A percentile compares a stretch with the other conserved stretches of the same genome.
phyloP scores from a whole-genome alignment of 371 early-diverging fungal genomes.

The Apophysomyces trapeziformis region DNA sequence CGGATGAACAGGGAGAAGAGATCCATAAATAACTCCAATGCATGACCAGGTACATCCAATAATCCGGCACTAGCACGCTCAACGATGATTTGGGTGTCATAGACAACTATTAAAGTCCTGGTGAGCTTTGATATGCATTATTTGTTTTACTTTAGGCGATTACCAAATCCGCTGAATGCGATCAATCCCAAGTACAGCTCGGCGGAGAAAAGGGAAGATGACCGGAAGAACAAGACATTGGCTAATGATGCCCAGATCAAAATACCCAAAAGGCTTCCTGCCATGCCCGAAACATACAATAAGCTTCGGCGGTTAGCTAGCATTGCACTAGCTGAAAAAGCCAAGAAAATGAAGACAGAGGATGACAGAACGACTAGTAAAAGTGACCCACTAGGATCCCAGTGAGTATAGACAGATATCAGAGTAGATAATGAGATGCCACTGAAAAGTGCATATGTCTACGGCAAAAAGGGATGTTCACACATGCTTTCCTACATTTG shows the following conservation, averaged over 20 bases:
- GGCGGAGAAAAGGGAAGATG: conserved; percentile 40
- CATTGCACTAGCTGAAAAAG: conserved; percentile 53
- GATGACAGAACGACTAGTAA: conserved; percentile 42
- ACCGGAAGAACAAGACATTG: conserved; percentile 50
- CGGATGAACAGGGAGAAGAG: conserved; percentile 59
- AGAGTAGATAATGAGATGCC: conserved; percentile 42
- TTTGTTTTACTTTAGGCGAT: not conserved
- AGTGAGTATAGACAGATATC: conserved; percentile 25
- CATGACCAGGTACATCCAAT: conserved; percentile 50
- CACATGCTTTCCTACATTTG: not conserved
- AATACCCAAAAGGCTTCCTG: conserved; percentile 41
- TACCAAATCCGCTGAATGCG: conserved; percentile 57
- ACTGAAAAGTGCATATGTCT: conserved; percentile 46
- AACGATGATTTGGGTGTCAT: conserved; percentile 68
- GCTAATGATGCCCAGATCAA: conserved; percentile 48
- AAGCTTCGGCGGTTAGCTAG: conserved; percentile 47
- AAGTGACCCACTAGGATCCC: conserved; percentile 43
- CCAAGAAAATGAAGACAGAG: conserved; percentile 56
- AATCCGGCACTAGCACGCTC: conserved; percentile 55
- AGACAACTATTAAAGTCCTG: conserved; percentile 40
- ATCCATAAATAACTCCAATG: conserved; percentile 60
- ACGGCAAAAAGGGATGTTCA: not conserved
- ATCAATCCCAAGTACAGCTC: conserved; percentile 61
- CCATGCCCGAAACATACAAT: conserved; percentile 53
- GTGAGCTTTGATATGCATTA: conserved; percentile 2